phyloP scores from a whole-genome alignment of 2,329 filamentous ascomycete genomes.

The Penicillium corylophilum region DNA sequence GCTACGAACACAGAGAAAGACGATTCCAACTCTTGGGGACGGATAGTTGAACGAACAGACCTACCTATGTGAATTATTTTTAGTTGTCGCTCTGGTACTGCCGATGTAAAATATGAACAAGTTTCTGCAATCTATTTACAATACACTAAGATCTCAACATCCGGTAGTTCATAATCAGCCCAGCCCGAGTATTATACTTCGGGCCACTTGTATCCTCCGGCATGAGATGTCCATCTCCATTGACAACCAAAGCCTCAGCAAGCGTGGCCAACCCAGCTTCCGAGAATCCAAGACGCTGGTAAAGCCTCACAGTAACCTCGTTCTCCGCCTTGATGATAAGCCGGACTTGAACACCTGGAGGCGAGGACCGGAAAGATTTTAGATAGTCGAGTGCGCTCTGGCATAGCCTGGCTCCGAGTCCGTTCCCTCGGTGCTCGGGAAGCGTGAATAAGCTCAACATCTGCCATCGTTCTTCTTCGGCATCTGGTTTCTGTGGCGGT shows the following conservation, averaged over 20 bases:
- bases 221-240: conserved; percentile 30
- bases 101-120: too few species aligned
- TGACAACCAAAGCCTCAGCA: conserved; percentile 29
- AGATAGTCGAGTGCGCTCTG: conserved; percentile 25
- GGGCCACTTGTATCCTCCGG: conserved; percentile 18
- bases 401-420: conserved; percentile 28
- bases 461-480: conserved; percentile 30
- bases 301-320: conserved; percentile 25
- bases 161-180: conserved; percentile 13
- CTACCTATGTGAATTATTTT: too few species aligned
- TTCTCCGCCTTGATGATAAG: conserved; percentile 33
- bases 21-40: too few species aligned
- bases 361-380: conserved; percentile 8
- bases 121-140: too few species aligned
- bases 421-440: conserved; percentile 29
- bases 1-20: too few species aligned
- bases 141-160: too few species aligned
- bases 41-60: too few species aligned
- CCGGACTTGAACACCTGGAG: conserved; percentile 20
- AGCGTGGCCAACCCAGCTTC: conserved; percentile 30
- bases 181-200: conserved; percentile 6
- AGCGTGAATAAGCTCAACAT: conserved; percentile 34
- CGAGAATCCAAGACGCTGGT: conserved; percentile 29
- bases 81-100: too few species aligned
- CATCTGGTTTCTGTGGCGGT: conserved; percentile 16